Evolutionary conservation across 2,329 filamentous ascomycete genomes (phyloP).

Genomic region (Sporothrix humicola): DNA sequence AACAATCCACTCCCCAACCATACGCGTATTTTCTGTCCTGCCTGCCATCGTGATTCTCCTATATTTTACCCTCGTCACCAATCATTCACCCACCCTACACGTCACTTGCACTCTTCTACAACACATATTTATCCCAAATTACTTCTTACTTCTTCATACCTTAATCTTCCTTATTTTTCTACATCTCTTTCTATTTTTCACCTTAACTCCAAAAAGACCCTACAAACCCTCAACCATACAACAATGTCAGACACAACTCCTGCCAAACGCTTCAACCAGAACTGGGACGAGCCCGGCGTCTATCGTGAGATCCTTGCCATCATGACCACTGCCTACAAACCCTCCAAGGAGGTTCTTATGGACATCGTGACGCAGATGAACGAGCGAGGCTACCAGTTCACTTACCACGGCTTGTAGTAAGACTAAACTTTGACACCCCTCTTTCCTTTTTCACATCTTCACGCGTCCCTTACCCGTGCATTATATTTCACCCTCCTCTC

Average conservation of each 20-base stretch:
- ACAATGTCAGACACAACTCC: background rate
- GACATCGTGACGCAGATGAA: constrained; percentile 40
- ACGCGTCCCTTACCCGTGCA: background rate
- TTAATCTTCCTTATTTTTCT: background rate
- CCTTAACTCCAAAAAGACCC: background rate
- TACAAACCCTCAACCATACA: background rate
- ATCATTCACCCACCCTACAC: background rate
- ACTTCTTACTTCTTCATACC: too few relatives aligned
- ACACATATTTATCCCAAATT: too few relatives aligned
- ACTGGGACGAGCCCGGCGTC: constrained; percentile 49
- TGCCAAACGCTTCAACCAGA: constrained; percentile 36
- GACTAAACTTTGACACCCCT: background rate
- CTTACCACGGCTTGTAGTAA: constrained; percentile 36
- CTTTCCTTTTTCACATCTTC: background rate
- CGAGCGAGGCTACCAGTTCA: constrained; percentile 41
- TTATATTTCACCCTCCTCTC: background rate
- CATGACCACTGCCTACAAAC: constrained; percentile 48
- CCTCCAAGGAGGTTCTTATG: constrained; percentile 43
- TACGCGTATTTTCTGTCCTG: background rate
- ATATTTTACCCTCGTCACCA: background rate
- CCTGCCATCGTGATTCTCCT: background rate
- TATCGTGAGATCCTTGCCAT: constrained; percentile 54
- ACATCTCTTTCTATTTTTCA: background rate
- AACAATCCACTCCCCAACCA: background rate
- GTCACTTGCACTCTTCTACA: too few relatives aligned